Conservation (phyloP, 176 grass and related monocot genomes). For the Oryza meridionalis region DNA sequence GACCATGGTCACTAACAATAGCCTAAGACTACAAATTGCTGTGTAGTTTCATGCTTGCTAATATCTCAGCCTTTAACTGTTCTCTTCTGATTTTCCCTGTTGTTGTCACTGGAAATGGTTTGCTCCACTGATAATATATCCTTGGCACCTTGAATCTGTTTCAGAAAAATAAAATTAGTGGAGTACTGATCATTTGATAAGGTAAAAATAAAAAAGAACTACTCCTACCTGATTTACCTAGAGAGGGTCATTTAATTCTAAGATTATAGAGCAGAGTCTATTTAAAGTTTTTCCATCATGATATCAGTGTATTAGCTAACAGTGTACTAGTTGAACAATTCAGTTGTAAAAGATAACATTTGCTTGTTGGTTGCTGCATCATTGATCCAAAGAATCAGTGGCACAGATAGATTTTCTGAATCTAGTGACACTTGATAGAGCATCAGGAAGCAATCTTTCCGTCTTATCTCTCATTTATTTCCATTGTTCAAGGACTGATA, state of each 20-base stretch:
- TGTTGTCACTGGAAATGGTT: slow-evolving; percentile 70
- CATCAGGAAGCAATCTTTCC: background rate
- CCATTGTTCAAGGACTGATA: background rate
- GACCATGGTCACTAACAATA: background rate
- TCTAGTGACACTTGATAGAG: background rate
- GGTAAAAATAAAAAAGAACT: background rate
- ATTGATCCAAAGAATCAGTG: background rate
- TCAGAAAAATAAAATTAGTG: slow-evolving; percentile 7
- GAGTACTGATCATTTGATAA: background rate
- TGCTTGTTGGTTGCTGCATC: background rate
- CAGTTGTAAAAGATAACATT: background rate
- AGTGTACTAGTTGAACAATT: background rate
- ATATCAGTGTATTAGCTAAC: background rate
- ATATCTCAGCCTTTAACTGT: slow-evolving; percentile 60
- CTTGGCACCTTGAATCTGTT: slow-evolving; percentile 87
- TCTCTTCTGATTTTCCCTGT: slow-evolving; percentile 91
- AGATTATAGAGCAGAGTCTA: background rate
- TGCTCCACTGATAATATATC: slow-evolving; percentile 58
- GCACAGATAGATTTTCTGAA: background rate
- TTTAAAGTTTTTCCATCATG: background rate
- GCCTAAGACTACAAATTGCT: slow-evolving; percentile 59
- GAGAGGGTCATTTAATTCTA: background rate
- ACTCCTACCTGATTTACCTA: background rate
- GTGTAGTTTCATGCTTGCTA: slow-evolving; percentile 50
- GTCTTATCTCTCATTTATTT: background rate